These are phyloP conservation scores for Ambrosia hybrid DNA, from an alignment of 140 eudicot species.

Conservation along the genomic window DNA sequence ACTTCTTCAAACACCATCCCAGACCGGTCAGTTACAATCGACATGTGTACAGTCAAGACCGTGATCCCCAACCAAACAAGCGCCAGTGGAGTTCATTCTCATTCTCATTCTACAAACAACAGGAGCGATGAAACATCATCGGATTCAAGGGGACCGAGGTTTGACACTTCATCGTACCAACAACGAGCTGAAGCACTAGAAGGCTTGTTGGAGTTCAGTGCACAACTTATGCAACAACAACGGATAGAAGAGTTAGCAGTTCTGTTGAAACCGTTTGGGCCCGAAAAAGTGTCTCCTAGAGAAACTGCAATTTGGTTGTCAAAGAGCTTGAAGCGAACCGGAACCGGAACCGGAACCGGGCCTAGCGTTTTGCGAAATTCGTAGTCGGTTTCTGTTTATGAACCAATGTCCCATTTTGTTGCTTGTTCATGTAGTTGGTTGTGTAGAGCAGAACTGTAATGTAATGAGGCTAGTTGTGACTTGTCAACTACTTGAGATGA, in stretches of 20 bases:
- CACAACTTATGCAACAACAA: conserved; percentile 82
- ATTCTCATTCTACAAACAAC: conserved; percentile 23
- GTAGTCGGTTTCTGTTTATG: conserved; percentile 11
- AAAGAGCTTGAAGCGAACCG: conserved; percentile 78
- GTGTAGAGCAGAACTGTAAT: neutral
- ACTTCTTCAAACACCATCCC: conserved; percentile 41
- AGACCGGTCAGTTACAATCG: conserved; percentile 68
- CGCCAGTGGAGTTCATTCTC: conserved; percentile 21
- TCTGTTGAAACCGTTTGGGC: conserved; percentile 87
- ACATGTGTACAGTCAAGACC: conserved; percentile 74
- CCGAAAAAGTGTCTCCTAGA: conserved; percentile 86
- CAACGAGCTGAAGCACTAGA: conserved; percentile 98
- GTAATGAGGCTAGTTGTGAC: conserved; percentile 20
- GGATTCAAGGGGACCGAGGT: conserved; percentile 50
- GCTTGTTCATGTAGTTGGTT: conserved; percentile 17
- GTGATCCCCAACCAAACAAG: conserved; percentile 28
- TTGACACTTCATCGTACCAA: conserved; percentile 76
- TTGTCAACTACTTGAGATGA: conserved; percentile 35
- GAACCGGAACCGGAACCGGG: conserved; percentile 21
- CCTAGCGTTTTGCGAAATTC: conserved; percentile 26
- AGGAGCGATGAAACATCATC: conserved; percentile 55
- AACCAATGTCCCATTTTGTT: neutral
- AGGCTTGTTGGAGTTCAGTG: conserved; percentile 95
- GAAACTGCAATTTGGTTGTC: conserved; percentile 98
- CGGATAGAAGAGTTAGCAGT: conserved; percentile 82